Percentiles rank a stretch among this genome's conserved stretches.
Evolutionary conservation across 2,329 filamentous ascomycete genomes (phyloP).

Genomic region (Aspergillus fijiensis): DNA sequence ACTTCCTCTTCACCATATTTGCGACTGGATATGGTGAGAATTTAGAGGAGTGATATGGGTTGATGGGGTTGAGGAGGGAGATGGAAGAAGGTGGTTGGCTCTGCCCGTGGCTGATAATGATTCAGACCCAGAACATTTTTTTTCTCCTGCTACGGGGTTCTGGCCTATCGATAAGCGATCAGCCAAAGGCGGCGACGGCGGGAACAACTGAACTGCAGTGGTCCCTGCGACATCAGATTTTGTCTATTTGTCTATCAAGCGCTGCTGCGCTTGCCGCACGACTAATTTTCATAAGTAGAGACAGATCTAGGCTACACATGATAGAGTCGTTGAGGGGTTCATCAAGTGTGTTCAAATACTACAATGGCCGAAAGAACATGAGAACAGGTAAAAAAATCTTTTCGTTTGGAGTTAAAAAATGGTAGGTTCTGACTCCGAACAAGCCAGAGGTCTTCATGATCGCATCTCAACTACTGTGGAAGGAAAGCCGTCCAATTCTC

Average conservation of each 20-base stretch:
- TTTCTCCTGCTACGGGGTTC: constrained; percentile 20
- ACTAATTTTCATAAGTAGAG: too few relatives aligned
- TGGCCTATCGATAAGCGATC: constrained; percentile 36
- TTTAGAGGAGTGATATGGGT: constrained; percentile 54
- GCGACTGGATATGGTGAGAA: constrained; percentile 8
- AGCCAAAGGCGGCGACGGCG: not conserved
- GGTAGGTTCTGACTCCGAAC: constrained; percentile 25
- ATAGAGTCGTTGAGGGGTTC: too few relatives aligned
- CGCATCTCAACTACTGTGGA: constrained; percentile 44
- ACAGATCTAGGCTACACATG: too few relatives aligned
- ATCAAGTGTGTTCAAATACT: not conserved
- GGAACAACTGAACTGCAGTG: not conserved
- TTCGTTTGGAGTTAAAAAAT: constrained; percentile 25
- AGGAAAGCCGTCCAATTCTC: constrained; percentile 40
- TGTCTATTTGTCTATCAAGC: not conserved
- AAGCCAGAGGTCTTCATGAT: constrained; percentile 39
- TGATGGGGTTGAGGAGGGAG: constrained; percentile 61
- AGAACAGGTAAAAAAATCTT: constrained; percentile 20
- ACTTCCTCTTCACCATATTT: constrained; percentile 78
- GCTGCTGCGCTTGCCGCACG: not conserved
- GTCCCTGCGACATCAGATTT: not conserved
- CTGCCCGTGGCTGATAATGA: constrained; percentile 7
- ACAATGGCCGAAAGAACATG: not conserved
- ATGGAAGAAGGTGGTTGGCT: constrained; percentile 46
- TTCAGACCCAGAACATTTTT: constrained; percentile 28